Base-by-base conservation (phyloP, 2,329 filamentous ascomycete species). In the Trichoderma endophyticum region DNA sequence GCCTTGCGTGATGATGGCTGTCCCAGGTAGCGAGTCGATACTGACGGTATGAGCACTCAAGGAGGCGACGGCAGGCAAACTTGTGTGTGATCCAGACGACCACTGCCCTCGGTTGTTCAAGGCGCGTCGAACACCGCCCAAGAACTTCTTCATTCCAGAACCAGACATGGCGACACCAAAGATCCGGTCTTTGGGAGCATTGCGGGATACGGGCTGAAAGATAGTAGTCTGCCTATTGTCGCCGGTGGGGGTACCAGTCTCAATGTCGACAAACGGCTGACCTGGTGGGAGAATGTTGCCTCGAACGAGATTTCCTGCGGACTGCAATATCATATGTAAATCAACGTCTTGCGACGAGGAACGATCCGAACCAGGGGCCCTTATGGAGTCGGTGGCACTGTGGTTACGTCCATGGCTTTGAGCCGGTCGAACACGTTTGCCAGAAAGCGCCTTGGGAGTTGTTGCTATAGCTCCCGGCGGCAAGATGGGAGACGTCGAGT, bases 91-190 rank as follows among this genome's bases (percentile, higher is more conserved):
- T 0, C 84, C 81, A 15, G 84, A 82, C 14, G 82, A 73, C 6
- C 80, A 81, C 72, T 84, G 86, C 1, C 83, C 84, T 69, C 82
- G 83, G 15, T 86, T 93, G 79, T 93, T 93, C 63, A 98, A 81
- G 6, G 91, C 95, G 74, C 94, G 90, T 21, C 94, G 92, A 48
- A 98, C 93, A 74, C 93, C 95, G 7, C 94, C 93, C 65, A 99
- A 87, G 0, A 98, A 87, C 76, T 91, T 96, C 80, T 91, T 95
- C 86, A 98, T 93, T 3, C 93, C 93, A 36, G 92, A 91, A 61
- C 89, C 86, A 11, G 88, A 90, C 86, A 91, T 89, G 69, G 88
- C 88, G 15, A 88, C 88, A 56, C 86, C 86, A 9, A 85, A 86
- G 1, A 84, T 83, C 30, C 80, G 79, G 14, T 82, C 82, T 75